Conservation (phyloP, 371 early-diverging fungal species). For the Polyrhizophydium stewartii region DNA sequence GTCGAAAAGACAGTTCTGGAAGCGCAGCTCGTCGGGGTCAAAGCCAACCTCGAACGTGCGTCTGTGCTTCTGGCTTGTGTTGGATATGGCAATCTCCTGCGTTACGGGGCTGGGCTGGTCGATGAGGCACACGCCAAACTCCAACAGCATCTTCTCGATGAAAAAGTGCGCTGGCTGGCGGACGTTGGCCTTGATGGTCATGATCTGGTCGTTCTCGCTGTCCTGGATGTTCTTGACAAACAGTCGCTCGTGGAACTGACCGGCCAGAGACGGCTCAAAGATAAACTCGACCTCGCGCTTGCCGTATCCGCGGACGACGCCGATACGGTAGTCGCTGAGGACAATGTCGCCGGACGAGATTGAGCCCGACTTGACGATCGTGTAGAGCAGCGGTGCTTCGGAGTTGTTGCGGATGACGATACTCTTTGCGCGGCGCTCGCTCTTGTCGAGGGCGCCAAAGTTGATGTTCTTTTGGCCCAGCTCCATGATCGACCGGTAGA, state of each 20-base stretch:
- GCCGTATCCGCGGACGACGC: constrained; percentile 87
- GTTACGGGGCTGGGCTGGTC: constrained; percentile 40
- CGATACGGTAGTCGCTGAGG: constrained; percentile 69
- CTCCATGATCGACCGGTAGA: constrained; percentile 86
- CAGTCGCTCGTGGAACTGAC: constrained; percentile 83
- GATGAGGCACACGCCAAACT: constrained; percentile 72
- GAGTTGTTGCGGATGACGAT: constrained; percentile 88
- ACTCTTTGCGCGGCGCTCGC: constrained; percentile 81
- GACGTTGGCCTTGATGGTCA: constrained; percentile 87
- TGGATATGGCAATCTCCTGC: constrained; percentile 64
- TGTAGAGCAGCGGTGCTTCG: constrained; percentile 85
- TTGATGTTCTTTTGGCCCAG: constrained; percentile 96
- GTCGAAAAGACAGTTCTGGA: constrained; percentile 55
- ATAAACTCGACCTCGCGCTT: constrained; percentile 89
- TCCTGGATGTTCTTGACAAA: constrained; percentile 88
- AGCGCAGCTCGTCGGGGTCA: constrained; percentile 67
- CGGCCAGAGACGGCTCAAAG: constrained; percentile 87
- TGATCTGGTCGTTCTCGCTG: constrained; percentile 70
- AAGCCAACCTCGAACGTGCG: constrained; percentile 80
- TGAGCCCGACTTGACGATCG: constrained; percentile 92
- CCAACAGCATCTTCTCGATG: constrained; percentile 66
- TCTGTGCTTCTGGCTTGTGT: constrained; percentile 68
- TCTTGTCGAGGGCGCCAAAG: constrained; percentile 87
- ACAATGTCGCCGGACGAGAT: constrained; percentile 91
- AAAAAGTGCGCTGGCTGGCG: constrained; percentile 85